Conservation (phyloP, 345 rosid species). For the Camelina laxa region DNA sequence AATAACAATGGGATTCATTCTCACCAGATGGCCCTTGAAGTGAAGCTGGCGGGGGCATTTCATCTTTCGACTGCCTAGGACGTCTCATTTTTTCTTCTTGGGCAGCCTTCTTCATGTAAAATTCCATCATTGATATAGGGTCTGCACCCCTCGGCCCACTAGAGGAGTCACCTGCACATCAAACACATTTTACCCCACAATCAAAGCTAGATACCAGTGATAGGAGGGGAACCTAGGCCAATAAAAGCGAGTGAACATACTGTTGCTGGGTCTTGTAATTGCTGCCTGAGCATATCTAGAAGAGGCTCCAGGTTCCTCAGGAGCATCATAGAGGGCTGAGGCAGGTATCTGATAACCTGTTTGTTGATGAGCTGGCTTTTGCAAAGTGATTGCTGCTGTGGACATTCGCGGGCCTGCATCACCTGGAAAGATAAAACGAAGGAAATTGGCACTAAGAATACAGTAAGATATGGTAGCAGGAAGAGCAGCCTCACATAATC, state of each 20-base stretch:
- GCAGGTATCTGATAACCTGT: conserved; percentile 84
- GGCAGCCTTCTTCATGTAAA: conserved; percentile 96
- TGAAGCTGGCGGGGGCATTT: conserved; percentile 97
- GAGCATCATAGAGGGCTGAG: conserved; percentile 76
- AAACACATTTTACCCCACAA: conserved; percentile 21
- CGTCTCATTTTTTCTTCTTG: conserved; percentile 89
- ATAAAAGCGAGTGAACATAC: conserved; percentile 29
- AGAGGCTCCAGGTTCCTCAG: conserved; percentile 57
- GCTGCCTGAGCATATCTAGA: conserved; percentile 46
- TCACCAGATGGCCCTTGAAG: conserved; percentile 69
- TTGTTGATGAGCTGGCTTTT: conserved; percentile 60
- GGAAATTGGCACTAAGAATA: conserved; percentile 20
- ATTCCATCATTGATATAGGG: conserved; percentile 99
- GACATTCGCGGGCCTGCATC: conserved; percentile 54
- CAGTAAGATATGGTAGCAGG: conserved; percentile 24
- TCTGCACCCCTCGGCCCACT: conserved; percentile 58
- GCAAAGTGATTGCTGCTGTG: conserved; percentile 49
- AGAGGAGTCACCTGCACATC: conserved; percentile 46
- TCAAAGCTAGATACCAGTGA: conserved; percentile 24
- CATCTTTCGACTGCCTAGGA: conserved; percentile 97
- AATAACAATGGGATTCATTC: conserved; percentile 31
- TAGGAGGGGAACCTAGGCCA: background rate
- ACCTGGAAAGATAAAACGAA: conserved; percentile 45
- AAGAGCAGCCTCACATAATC: conserved; percentile 11
- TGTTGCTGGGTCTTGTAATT: conserved; percentile 54